These are phyloP conservation scores for Helotiales sp. DNA, from an alignment of 2,329 filamentous ascomycete species.

Conservation along the genomic window DNA sequence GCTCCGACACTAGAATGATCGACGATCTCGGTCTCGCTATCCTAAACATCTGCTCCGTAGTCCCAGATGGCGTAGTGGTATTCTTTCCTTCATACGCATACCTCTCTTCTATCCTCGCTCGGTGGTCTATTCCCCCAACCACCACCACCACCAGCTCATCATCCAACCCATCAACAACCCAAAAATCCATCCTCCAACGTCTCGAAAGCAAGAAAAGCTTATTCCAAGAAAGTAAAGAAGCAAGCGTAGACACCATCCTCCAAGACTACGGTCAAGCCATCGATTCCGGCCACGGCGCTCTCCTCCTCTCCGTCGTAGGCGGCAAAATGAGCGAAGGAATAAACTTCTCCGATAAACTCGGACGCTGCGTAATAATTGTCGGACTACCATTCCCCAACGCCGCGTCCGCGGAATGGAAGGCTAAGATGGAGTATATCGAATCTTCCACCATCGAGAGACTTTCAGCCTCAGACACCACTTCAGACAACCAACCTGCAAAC, in stretches of 20 bases:
- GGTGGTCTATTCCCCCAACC: conserved; percentile 52
- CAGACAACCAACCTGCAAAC: no score
- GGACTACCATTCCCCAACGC: conserved; percentile 93
- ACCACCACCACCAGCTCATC: no score
- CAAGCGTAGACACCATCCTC: conserved; percentile 62
- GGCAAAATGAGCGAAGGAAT: conserved; percentile 97
- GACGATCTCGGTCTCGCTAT: conserved; percentile 73
- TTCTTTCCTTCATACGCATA: conserved; percentile 98
- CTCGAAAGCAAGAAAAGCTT: conserved; percentile 60
- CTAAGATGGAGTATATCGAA: conserved; percentile 86
- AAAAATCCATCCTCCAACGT: conserved; percentile 56
- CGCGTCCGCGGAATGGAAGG: conserved; percentile 87
- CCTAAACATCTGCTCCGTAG: conserved; percentile 66
- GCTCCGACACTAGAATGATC: conserved; percentile 63
- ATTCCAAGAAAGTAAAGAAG: conserved; percentile 58
- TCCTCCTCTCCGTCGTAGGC: conserved; percentile 88
- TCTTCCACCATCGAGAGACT: conserved; percentile 48
- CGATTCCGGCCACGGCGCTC: conserved; percentile 61
- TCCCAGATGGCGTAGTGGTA: conserved; percentile 87
- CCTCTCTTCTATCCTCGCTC: conserved; percentile 68
- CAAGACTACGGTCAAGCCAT: conserved; percentile 72
- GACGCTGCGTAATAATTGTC: conserved; percentile 86
- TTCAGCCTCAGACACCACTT: background rate
- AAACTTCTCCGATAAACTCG: conserved; percentile 91
- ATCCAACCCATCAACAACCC: background rate